Percentiles rank a stretch among this genome's conserved stretches.
phyloP scores from a whole-genome alignment of 768 basidiomycete species.

The Termitomyces sp. region DNA sequence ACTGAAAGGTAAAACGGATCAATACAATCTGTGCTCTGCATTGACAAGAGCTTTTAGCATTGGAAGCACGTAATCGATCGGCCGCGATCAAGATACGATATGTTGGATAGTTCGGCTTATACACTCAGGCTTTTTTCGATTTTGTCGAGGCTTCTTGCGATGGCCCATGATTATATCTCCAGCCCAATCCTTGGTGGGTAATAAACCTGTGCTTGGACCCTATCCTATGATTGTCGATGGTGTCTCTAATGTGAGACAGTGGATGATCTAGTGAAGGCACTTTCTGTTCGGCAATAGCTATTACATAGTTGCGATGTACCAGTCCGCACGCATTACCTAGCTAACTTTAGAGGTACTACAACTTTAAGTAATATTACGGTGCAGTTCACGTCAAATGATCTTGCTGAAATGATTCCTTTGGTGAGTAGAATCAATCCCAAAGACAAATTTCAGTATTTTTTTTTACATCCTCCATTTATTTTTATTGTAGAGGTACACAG shows the following conservation, averaged over 20 bases:
- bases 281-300: background rate
- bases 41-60: conserved; percentile 32
- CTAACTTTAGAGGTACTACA: background rate
- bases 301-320: background rate
- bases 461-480: no score
- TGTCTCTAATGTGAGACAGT: conserved; percentile 16
- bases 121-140: background rate
- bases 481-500: no score
- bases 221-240: background rate
- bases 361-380: background rate
- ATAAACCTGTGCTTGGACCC: background rate
- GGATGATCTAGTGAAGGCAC: conserved; percentile 16
- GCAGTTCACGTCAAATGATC: background rate
- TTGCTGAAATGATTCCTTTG: background rate
- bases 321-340: background rate
- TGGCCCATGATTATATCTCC: background rate
- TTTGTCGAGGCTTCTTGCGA: background rate
- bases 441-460: no score
- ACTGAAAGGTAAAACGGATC: conserved; percentile 50
- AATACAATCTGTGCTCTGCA: background rate
- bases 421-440: no score
- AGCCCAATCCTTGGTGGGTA: background rate
- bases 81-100: conserved; percentile 75
- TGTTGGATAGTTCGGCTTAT: conserved; percentile 40
- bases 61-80: conserved; percentile 64